phyloP scores from a whole-genome alignment of 169 alveolate species.

The Plasmodium reichenowi region DNA sequence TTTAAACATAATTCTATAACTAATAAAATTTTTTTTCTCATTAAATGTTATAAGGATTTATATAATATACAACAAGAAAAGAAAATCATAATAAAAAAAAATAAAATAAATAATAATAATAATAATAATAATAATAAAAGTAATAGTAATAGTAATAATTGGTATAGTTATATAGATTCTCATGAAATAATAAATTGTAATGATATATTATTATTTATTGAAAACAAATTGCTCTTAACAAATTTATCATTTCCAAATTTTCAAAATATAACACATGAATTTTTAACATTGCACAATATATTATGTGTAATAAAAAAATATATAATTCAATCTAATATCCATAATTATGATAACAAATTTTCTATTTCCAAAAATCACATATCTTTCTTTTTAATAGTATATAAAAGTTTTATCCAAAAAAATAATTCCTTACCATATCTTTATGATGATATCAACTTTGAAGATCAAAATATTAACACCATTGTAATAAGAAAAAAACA shows the following conservation, averaged over 20 bases:
- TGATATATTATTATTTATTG: not conserved
- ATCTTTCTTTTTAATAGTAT: conserved; percentile 23
- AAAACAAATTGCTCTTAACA: conserved; percentile 22
- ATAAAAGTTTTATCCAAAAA: conserved; percentile 58
- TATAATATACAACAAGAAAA: not conserved
- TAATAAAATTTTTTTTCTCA: conserved; percentile 27
- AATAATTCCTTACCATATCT: conserved; percentile 22
- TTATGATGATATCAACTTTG: conserved; percentile 1
- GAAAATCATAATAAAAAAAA: not conserved
- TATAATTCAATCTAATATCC: too few relatives aligned
- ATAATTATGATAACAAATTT: too few relatives aligned
- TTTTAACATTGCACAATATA: too few relatives aligned
- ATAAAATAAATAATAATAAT: too few relatives aligned
- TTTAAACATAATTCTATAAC: not conserved
- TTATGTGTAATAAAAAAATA: too few relatives aligned
- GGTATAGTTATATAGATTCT: too few relatives aligned
- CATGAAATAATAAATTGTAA: too few relatives aligned
- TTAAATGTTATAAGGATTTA: conserved; percentile 31
- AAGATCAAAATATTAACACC: not conserved
- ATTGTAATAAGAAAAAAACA: conserved; percentile 23
- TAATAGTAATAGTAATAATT: too few relatives aligned
- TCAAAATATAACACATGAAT: too few relatives aligned
- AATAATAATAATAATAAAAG: too few relatives aligned
- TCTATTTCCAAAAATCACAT: not conserved
- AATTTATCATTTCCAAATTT: not conserved